These are phyloP conservation scores for Xylariaceae sp. DNA, from an alignment of 2,329 filamentous ascomycete species.

Conservation along the genomic window DNA sequence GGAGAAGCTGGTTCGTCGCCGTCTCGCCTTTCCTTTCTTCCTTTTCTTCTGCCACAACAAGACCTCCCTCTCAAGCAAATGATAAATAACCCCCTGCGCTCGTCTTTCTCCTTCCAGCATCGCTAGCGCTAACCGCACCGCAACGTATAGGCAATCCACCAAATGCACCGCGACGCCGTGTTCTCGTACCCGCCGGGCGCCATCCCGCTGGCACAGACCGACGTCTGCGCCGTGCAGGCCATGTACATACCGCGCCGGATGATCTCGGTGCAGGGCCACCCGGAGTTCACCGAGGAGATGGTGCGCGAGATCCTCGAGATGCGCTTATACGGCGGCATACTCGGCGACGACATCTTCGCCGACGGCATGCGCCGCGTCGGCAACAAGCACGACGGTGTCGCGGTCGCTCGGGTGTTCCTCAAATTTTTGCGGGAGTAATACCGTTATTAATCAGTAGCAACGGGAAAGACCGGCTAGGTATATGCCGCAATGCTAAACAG, in stretches of 20 bases:
- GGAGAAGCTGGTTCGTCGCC: slow-evolving; percentile 55
- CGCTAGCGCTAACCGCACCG: background rate
- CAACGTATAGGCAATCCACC: slow-evolving; percentile 64
- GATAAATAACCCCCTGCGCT: no score
- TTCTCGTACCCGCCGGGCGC: slow-evolving; percentile 63
- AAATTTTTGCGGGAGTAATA: slow-evolving; percentile 68
- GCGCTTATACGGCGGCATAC: slow-evolving; percentile 68
- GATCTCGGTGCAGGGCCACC: slow-evolving; percentile 83
- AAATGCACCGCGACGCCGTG: slow-evolving; percentile 86
- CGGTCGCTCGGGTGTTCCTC: slow-evolving; percentile 73
- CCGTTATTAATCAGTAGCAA: slow-evolving; percentile 7
- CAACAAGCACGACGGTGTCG: slow-evolving; percentile 77
- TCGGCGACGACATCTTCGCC: slow-evolving; percentile 68
- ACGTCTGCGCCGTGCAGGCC: slow-evolving; percentile 73
- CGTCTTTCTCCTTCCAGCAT: no score
- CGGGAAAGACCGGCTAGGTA: background rate
- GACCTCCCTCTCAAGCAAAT: no score
- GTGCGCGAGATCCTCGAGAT: slow-evolving; percentile 67
- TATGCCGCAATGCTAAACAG: background rate
- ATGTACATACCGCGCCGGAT: slow-evolving; percentile 70
- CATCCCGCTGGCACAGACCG: slow-evolving; percentile 65
- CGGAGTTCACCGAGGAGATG: slow-evolving; percentile 77
- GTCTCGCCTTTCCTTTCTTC: slow-evolving; percentile 1
- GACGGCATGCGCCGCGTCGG: slow-evolving; percentile 69
- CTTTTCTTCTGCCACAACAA: background rate